Percentiles rank a stretch among this genome's conserved stretches.
phyloP scores from a whole-genome alignment of 306 rosid genomes.

The Gleditsia sinensis region DNA sequence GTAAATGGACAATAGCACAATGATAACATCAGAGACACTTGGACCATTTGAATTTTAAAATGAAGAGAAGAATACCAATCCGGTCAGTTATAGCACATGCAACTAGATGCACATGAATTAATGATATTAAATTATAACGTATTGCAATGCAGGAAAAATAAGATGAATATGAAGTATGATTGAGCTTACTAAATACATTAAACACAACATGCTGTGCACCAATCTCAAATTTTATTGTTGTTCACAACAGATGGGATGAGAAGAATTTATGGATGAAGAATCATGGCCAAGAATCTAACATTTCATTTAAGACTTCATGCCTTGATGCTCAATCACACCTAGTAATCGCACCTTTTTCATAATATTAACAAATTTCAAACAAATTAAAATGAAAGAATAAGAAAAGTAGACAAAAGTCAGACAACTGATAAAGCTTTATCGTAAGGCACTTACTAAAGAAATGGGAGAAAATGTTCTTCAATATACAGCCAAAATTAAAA shows the following conservation, averaged over 20 bases:
- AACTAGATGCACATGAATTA: slow-evolving; percentile 24
- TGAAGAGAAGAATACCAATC: neutral
- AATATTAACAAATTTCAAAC: slow-evolving; percentile 21
- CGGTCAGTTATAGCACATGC: slow-evolving; percentile 17
- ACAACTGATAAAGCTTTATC: neutral
- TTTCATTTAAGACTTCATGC: slow-evolving; percentile 4
- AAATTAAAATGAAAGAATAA: slow-evolving; percentile 22
- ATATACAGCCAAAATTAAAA: neutral
- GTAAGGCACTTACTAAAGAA: slow-evolving; percentile 10
- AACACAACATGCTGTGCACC: slow-evolving; percentile 18
- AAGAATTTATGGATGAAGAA: neutral
- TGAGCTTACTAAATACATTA: slow-evolving; percentile 5
- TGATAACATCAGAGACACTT: slow-evolving; percentile 29
- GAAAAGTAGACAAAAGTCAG: neutral
- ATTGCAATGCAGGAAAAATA: neutral
- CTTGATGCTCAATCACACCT: slow-evolving; percentile 20
- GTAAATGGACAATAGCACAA: slow-evolving; percentile 15
- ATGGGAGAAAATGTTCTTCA: slow-evolving; percentile 26
- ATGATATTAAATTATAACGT: neutral
- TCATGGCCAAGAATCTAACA: neutral
- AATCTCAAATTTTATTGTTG: neutral
- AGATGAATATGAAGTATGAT: neutral
- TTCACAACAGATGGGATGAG: neutral
- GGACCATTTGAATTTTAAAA: slow-evolving; percentile 15
- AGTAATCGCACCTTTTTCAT: neutral